phyloP scores from a whole-genome alignment of 1,139 yeast species.

The Yamadazyma sp. region DNA sequence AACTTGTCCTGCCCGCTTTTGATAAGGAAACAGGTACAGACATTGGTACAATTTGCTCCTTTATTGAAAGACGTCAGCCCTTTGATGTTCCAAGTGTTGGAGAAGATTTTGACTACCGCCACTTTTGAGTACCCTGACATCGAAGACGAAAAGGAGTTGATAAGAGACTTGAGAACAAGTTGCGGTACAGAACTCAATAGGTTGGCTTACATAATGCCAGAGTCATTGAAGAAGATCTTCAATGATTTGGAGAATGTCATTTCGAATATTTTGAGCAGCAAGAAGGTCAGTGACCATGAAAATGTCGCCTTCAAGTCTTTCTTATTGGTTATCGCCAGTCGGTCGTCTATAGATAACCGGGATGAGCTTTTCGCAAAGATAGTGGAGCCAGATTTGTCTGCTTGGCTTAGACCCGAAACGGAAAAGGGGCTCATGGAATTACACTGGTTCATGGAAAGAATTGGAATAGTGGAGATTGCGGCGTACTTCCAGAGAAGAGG shows the following conservation, averaged over 20 bases:
- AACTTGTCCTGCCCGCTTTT: constrained; percentile 77
- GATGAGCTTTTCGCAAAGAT: constrained; percentile 78
- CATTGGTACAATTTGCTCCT: constrained; percentile 96
- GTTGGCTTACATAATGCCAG: constrained; percentile 93
- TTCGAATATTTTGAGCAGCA: constrained; percentile 63
- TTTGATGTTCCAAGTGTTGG: constrained; percentile 79
- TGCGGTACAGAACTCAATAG: constrained; percentile 95
- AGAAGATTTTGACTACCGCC: constrained; percentile 83
- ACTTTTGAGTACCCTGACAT: constrained; percentile 76
- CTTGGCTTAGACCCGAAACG: constrained; percentile 93
- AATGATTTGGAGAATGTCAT: constrained; percentile 81
- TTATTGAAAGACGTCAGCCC: constrained; percentile 72
- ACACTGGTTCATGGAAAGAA: constrained; percentile 97
- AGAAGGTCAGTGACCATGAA: constrained; percentile 84
- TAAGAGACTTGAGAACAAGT: constrained; percentile 84
- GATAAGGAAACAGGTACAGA: constrained; percentile 83
- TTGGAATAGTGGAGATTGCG: constrained; percentile 92
- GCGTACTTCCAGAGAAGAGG: constrained; percentile 83
- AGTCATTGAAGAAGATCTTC: constrained; percentile 75
- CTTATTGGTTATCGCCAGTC: constrained; percentile 83
- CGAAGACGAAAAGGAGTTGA: constrained; percentile 76
- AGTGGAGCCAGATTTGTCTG: constrained; percentile 87
- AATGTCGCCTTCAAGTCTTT: constrained; percentile 92
- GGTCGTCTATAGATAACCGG: constrained; percentile 70
- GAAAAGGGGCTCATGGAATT: constrained; percentile 85